Conservation (phyloP, 352 stramenopile species). For the Phytophthora melonis region DNA sequence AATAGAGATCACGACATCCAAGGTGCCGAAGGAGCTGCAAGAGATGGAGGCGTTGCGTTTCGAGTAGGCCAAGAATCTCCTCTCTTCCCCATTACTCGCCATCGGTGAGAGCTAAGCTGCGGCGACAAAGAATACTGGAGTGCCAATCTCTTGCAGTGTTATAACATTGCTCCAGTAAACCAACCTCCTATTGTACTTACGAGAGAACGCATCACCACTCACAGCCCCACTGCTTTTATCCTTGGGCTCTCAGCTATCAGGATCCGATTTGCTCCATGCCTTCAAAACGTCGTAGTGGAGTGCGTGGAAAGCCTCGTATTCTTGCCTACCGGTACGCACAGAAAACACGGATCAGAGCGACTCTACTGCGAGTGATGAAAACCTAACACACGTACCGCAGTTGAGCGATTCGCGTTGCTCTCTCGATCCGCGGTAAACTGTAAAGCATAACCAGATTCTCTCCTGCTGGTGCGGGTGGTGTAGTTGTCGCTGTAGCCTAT, state of each 20-base stretch:
- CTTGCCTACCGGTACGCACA: conserved; percentile 34
- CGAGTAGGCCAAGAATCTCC: conserved; percentile 31
- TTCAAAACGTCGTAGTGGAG: conserved; percentile 56
- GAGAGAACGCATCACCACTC: not conserved
- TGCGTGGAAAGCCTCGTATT: conserved; percentile 59
- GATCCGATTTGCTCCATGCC: conserved; percentile 53
- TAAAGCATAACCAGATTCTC: conserved; percentile 24
- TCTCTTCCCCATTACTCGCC: not conserved
- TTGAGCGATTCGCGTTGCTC: conserved; percentile 43
- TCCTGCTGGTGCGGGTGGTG: conserved; percentile 12
- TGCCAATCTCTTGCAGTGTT: not conserved
- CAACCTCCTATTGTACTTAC: conserved; percentile 14
- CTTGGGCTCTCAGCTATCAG: conserved; percentile 16
- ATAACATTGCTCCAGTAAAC: not conserved
- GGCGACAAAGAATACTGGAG: conserved; percentile 11
- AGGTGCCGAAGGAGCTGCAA: conserved; percentile 74
- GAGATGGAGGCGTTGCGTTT: conserved; percentile 72
- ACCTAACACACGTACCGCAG: conserved; percentile 28
- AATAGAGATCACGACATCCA: conserved; percentile 78
- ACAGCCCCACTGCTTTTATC: not conserved
- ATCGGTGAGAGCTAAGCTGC: conserved; percentile 16
- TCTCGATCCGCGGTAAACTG: conserved; percentile 35
- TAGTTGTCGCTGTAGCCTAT: conserved; percentile 7
- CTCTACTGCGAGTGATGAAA: not conserved
- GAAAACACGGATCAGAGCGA: conserved; percentile 6